Base-by-base conservation (phyloP, 2,329 filamentous ascomycete species). In the Fonsecaea erecta region DNA sequence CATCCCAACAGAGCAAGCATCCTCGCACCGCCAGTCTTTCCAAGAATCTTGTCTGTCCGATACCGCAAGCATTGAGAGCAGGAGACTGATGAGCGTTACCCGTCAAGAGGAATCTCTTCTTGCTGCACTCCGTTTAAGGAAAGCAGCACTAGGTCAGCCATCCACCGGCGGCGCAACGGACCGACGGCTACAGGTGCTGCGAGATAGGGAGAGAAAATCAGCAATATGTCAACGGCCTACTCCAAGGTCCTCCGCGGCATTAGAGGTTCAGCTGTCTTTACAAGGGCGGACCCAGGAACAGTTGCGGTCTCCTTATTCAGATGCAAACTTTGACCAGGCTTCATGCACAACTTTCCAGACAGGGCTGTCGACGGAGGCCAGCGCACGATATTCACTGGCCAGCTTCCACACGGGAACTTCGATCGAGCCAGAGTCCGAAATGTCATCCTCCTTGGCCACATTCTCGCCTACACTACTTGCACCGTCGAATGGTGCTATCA, bases 101-200 rank as follows among this genome's bases (percentile, higher is more conserved):
- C 76, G 81, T 61, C 82, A 84, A 71, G 83, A 85, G 73, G 81
- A 84, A 66, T 76, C 79, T 46, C 75, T 85, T 1, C 73, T 85
- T 2, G 82, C 82, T 69, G 80, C 82, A 1, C 80, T 85, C 74
- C 77, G 83, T 60, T 74, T 77, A 58, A 82, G 82, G 54, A 77
- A 80, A 67, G 80, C 81, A 56, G 78, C 76, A 43, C 79, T 83
- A 6, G 53, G 43, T 16, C 62, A 67, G 30, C 18, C 55, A 32
- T 30, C 37, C 37, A 9, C 16, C 30, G 28, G 71, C 78, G 79
- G 2, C 77, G 80, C 21, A 77, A 77, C 66, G 7, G 51, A 62
- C 32, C 62, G 35, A 26, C 35, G 75, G 81, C 28, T 76, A 75
- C 67, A 60, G 37, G 48, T 26, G 18, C 34, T 66, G 11, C 54